Base-by-base conservation (phyloP, 768 basidiomycete species). In the Daedalea quercina region DNA sequence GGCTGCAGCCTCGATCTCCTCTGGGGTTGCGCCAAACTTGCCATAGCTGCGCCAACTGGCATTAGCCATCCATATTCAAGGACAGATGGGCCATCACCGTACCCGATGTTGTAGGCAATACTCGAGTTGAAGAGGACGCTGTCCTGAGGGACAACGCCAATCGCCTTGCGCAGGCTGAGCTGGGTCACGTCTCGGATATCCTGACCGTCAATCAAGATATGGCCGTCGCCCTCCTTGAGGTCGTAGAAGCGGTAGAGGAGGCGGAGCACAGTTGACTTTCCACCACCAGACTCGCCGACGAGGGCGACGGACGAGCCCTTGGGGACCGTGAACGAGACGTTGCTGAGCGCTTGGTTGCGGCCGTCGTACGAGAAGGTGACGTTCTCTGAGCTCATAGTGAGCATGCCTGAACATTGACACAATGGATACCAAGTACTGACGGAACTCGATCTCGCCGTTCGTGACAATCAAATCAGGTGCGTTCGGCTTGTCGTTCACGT, bases 221-320 rank as follows among this genome's bases (percentile, higher is more conserved):
- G 73, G 13, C 87, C 87, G 55, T 87, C 78, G 28, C 92, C 92
- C 50, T 82, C 80, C 17, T 79, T 76, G 13, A 94, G 75, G 61
- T 97, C 94, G 66, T 97, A 96, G 71, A 98, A 93, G 20, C 94
- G 79, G 68, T 91, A 96, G 15, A 98, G 73, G 25, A 94, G 75
- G n/a, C 91, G 85, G 47, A 92, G 69, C 51, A 92, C 83, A 0
- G 91, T 89, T 9, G 85, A 88, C 67, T 92, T 94, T 12, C 91
- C 85, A 2, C 86, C 74, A 1, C 90, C 90, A 2, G 84, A 83
- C 63, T 87, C 84, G 20, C 87, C 92, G 13, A 98, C 91, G 20
- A 97, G 78, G 0, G 94, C 95, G 19, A 96, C 93, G 13, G 89
- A 85, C 3, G 84, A 81, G 3, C 89, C 88, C 63, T 87, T 90